Evolutionary conservation across 257 asterid genomes (phyloP).

Genomic region (Plantago ovata): DNA sequence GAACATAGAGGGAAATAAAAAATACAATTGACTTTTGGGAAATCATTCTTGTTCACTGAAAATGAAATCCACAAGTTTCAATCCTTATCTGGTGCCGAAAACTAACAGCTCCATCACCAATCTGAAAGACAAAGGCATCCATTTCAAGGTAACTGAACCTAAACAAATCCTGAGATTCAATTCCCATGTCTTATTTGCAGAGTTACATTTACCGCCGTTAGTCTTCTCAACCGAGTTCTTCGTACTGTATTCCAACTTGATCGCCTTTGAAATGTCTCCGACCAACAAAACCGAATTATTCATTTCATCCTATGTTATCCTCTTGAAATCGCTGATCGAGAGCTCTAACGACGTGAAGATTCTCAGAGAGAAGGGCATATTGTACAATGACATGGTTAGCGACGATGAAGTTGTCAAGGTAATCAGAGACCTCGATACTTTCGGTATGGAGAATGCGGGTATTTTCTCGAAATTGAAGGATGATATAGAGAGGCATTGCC

Average conservation of each 20-base stretch:
- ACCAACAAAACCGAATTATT: not conserved
- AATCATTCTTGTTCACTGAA: too few relatives aligned
- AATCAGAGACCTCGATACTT: constrained; percentile 6
- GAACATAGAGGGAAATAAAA: too few relatives aligned
- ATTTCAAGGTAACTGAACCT: not conserved
- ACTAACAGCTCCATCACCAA: constrained; percentile 7
- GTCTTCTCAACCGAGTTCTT: not conserved
- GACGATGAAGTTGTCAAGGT: constrained; percentile 26
- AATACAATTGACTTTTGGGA: too few relatives aligned
- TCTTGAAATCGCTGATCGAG: constrained; percentile 25
- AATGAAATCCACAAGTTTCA: too few relatives aligned
- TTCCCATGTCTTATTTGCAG: not conserved
- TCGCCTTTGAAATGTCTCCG: constrained; percentile 27
- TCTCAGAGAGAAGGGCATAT: constrained; percentile 21
- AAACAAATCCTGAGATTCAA: not conserved
- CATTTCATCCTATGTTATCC: constrained; percentile 17
- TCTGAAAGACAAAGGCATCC: not conserved
- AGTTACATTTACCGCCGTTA: not conserved
- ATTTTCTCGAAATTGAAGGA: not conserved
- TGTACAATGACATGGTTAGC: constrained; percentile 17
- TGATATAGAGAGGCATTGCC: constrained; percentile 5
- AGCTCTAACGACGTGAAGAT: constrained; percentile 26
- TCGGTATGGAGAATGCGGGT: not conserved
- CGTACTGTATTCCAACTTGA: constrained; percentile 20
- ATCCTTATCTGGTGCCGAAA: too few relatives aligned